Evolutionary conservation across 257 asterid genomes (phyloP), one percentile per base, ranked within the genome.

Genomic region (Przewalskia tangutica): DNA sequence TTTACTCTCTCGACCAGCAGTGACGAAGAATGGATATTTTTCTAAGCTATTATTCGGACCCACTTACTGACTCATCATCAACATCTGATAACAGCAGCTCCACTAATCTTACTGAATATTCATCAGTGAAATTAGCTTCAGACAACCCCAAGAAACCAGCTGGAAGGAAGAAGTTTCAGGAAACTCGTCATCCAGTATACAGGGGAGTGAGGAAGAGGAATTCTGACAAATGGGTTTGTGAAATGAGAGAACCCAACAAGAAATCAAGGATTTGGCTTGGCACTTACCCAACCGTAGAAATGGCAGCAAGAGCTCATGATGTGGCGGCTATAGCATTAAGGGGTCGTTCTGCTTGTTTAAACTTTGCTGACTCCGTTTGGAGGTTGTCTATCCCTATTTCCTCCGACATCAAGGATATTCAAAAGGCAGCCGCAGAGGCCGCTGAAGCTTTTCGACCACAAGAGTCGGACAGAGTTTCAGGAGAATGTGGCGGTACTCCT

Each of bases 271-370:
- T 93, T 14, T 91, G 97, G 97, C 88, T 93, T 0, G 97, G 97
- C 1, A 91, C 97, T 0, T 93, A 82, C 55, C 89, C 90, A 3
- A 91, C 92, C 0, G 88, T 86, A 0, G 95, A 89, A 12, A 92
- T 92, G 97, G 97, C 95, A 0, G 97, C 95, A 17, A 89, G 92
- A 54, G 97, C 97, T 0, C 89, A 91, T 58, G 97, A 93, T 7
- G 97, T 93, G 64, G 93, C 94, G 1, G 97, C 93, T 1, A 51
- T 93, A 2, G 95, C 97, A 0, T 80, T 93, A 7, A 77, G 92
- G 3, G 97, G 97, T 17, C 83, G 84, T 8, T 88, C 90, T 3
- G 95, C 94, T n/a, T 86, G 91, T 59, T 67, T 93, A 55, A 91
- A 93, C 10, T 93, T 91, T 10, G 91, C 91, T 0, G 97, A 93